Conservation (phyloP, 768 basidiomycete genomes). For the Rhizopogon roseolus region DNA sequence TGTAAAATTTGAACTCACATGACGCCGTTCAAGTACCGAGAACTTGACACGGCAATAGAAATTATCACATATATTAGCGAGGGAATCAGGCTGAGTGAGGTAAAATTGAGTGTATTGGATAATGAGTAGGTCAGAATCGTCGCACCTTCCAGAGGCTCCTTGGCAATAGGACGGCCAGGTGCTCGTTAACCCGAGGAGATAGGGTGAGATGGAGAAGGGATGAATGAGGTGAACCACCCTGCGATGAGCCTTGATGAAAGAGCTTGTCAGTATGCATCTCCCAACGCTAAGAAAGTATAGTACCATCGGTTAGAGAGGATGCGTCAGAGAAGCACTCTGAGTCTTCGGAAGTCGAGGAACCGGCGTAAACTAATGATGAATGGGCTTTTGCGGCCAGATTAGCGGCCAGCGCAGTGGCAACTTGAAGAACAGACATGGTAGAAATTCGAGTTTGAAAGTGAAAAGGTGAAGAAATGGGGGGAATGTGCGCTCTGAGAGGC, state of each 20-base stretch:
- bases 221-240: constrained; percentile 12
- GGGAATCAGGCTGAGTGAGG: constrained; percentile 49
- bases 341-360: constrained; percentile 3
- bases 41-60: constrained; percentile 65
- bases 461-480: constrained; percentile 2
- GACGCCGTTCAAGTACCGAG: constrained; percentile 67
- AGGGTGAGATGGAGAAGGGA: constrained; percentile 11
- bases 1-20: constrained; percentile 42
- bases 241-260: constrained; percentile 16
- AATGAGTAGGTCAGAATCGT: constrained; percentile 2
- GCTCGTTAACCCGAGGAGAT: constrained; percentile 48
- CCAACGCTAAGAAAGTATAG: not conserved
- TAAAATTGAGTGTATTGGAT: constrained; percentile 6
- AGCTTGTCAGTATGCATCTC: not conserved
- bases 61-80: constrained; percentile 64
- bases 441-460: constrained; percentile 8
- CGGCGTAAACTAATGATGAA: not conserved
- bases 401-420: constrained; percentile 12
- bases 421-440: constrained; percentile 23
- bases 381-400: constrained; percentile 22
- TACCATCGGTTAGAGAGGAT: constrained; percentile 13
- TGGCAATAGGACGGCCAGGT: constrained; percentile 72
- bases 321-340: constrained; percentile 14
- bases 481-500: constrained; percentile 1
- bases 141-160: constrained; percentile 71